Conservation (phyloP, 306 rosid genomes). For the Crataegus laevigata region DNA sequence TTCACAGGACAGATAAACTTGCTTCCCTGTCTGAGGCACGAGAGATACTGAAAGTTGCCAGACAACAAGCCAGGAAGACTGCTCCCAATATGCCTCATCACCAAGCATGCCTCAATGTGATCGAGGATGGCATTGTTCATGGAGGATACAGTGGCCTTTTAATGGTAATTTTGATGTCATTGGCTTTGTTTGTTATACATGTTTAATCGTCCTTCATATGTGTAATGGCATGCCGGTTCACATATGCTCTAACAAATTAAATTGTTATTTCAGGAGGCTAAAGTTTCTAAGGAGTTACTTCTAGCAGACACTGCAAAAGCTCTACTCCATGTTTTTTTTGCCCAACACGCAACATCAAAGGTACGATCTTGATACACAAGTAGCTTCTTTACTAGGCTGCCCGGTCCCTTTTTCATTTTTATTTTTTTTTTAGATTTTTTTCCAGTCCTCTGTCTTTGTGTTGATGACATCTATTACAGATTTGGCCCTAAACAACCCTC, state of each 20-base stretch:
- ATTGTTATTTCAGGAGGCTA: conserved; percentile 66
- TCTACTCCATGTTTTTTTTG: conserved; percentile 82
- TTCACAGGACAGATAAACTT: conserved; percentile 80
- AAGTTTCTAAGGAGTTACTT: conserved; percentile 58
- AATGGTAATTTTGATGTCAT: conserved; percentile 43
- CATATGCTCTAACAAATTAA: conserved; percentile 12
- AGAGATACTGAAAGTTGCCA: conserved; percentile 45
- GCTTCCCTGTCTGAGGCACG: conserved; percentile 71
- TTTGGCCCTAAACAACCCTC: neutral
- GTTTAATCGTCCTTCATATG: neutral
- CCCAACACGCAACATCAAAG: conserved; percentile 83
- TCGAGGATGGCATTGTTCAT: conserved; percentile 78
- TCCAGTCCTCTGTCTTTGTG: neutral
- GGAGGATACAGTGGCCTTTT: conserved; percentile 95
- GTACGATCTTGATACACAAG: conserved; percentile 36
- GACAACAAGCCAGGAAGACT: conserved; percentile 63
- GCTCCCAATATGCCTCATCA: conserved; percentile 94
- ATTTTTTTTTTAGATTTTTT: neutral
- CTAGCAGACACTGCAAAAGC: conserved; percentile 69
- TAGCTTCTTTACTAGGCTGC: neutral
- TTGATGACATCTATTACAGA: neutral
- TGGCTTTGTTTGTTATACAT: neutral
- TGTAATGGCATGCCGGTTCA: conserved; percentile 1
- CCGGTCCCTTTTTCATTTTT: neutral
- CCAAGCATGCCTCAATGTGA: conserved; percentile 74